These are phyloP conservation scores for Chrysosporium keratinophilum DNA, from an alignment of 2,329 filamentous ascomycete species.

Conservation along the genomic window DNA sequence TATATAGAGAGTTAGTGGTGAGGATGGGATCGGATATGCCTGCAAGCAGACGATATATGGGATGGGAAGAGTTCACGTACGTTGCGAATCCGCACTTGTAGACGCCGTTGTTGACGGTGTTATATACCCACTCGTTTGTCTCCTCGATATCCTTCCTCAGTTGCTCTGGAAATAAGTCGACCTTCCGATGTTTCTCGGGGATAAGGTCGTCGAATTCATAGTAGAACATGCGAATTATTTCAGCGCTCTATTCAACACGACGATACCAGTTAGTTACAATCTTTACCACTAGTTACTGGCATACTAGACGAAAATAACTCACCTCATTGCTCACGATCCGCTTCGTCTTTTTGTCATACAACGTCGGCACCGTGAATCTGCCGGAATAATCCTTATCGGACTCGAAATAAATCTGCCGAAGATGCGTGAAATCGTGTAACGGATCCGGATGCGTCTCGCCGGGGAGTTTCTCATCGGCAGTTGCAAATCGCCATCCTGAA, in stretches of 20 bases:
- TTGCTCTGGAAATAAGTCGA: constrained; percentile 58
- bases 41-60: too few species aligned
- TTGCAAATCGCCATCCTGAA: constrained; percentile 72
- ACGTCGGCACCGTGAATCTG: constrained; percentile 76
- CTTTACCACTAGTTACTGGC: not conserved
- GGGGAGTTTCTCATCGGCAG: constrained; percentile 47
- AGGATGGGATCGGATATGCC: too few species aligned
- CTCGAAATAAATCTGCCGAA: constrained; percentile 71
- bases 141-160: constrained; percentile 63
- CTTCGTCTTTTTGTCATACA: constrained; percentile 60
- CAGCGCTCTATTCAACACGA: constrained; percentile 46
- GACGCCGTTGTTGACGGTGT: constrained; percentile 44
- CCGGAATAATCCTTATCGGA: constrained; percentile 61
- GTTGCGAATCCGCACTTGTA: constrained; percentile 67
- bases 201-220: constrained; percentile 66
- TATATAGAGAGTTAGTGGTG: not conserved
- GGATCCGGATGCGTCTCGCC: constrained; percentile 45
- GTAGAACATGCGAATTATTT: constrained; percentile 87
- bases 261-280: not conserved
- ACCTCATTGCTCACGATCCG: constrained; percentile 84
- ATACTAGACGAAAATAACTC: constrained; percentile 4
- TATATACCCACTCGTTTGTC: constrained; percentile 72
- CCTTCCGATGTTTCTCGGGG: constrained; percentile 46
- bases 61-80: constrained; percentile 10
- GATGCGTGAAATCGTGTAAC: constrained; percentile 58